These are phyloP conservation scores for Pythium sp. DNA, from an alignment of 352 stramenopile genomes.

Conservation along the genomic window DNA sequence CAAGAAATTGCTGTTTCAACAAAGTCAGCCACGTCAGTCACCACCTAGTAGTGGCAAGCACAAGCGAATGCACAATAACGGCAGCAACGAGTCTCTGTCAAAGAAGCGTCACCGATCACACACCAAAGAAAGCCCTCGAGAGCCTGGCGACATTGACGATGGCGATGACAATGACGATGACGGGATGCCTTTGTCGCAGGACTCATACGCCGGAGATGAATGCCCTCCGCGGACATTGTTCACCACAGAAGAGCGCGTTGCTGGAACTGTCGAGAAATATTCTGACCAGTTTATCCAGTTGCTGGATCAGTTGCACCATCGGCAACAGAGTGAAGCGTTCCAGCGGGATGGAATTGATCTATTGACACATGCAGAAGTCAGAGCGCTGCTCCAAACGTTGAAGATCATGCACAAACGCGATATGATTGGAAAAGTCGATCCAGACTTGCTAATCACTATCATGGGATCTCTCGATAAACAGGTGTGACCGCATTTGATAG, in stretches of 20 bases:
- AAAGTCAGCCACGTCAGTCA: not conserved
- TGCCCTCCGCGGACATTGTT: constrained; percentile 30
- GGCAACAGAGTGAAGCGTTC: constrained; percentile 30
- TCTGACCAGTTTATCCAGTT: constrained; percentile 44
- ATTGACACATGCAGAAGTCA: constrained; percentile 48
- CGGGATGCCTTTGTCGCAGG: constrained; percentile 16
- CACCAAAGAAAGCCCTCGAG: constrained; percentile 14
- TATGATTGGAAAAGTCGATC: constrained; percentile 54
- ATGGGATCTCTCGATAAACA: constrained; percentile 57
- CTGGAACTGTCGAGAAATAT: constrained; percentile 69
- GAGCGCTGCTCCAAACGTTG: constrained; percentile 58
- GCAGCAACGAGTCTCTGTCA: not conserved
- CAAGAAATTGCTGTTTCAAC: constrained; percentile 5
- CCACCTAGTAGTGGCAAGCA: constrained; percentile 2
- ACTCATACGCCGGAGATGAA: constrained; percentile 24
- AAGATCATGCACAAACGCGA: constrained; percentile 67
- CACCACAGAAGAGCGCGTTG: constrained; percentile 51
- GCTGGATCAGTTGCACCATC: constrained; percentile 31
- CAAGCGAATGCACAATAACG: constrained; percentile 12
- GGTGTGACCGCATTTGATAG: constrained; percentile 20
- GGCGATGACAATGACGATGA: constrained; percentile 5
- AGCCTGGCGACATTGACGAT: constrained; percentile 9
- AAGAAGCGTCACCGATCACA: constrained; percentile 22
- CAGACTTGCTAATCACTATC: constrained; percentile 52
- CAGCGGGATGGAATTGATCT: constrained; percentile 36